Percentiles rank a stretch among this genome's conserved stretches.
phyloP scores from a whole-genome alignment of 768 basidiomycete species.

The Tephrocybe sp. region DNA sequence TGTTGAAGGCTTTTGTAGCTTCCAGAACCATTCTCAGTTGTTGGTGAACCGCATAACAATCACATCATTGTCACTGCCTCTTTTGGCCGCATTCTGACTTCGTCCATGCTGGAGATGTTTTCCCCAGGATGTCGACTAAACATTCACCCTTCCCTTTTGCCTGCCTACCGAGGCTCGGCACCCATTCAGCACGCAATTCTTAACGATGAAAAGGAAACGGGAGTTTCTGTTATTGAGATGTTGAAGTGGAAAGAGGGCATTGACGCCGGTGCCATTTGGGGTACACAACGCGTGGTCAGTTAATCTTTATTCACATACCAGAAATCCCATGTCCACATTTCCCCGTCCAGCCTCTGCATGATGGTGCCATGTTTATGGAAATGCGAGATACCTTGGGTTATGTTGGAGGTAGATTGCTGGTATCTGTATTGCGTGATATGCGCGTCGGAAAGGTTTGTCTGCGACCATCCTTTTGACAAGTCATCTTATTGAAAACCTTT shows the following conservation, averaged over 20 bases:
- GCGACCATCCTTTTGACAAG: background rate
- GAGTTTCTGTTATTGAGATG: slow-evolving; percentile 82
- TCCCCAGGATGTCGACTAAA: slow-evolving; percentile 62
- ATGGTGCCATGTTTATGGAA: slow-evolving; percentile 45
- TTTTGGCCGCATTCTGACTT: slow-evolving; percentile 82
- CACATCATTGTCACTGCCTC: slow-evolving; percentile 84
- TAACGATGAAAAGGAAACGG: slow-evolving; percentile 64
- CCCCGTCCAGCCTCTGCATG: slow-evolving; percentile 45
- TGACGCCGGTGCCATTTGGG: slow-evolving; percentile 78
- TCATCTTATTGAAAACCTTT: background rate
- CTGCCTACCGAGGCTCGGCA: slow-evolving; percentile 84
- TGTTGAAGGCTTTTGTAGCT: slow-evolving; percentile 18
- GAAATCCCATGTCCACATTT: background rate
- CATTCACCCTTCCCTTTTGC: slow-evolving; percentile 87
- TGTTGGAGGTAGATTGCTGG: slow-evolving; percentile 68
- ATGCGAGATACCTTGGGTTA: slow-evolving; percentile 59
- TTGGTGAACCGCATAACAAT: slow-evolving; percentile 26
- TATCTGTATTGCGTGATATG: slow-evolving; percentile 66
- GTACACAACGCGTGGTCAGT: slow-evolving; percentile 49
- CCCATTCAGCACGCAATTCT: slow-evolving; percentile 85
- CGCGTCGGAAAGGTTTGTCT: slow-evolving; percentile 47
- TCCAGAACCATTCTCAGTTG: slow-evolving; percentile 34
- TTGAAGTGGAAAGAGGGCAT: slow-evolving; percentile 65
- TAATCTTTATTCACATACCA: background rate
- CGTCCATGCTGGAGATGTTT: slow-evolving; percentile 60